Evolutionary conservation across 768 basidiomycete species (phyloP).

Genomic region (Tricholoma flavovirens): DNA sequence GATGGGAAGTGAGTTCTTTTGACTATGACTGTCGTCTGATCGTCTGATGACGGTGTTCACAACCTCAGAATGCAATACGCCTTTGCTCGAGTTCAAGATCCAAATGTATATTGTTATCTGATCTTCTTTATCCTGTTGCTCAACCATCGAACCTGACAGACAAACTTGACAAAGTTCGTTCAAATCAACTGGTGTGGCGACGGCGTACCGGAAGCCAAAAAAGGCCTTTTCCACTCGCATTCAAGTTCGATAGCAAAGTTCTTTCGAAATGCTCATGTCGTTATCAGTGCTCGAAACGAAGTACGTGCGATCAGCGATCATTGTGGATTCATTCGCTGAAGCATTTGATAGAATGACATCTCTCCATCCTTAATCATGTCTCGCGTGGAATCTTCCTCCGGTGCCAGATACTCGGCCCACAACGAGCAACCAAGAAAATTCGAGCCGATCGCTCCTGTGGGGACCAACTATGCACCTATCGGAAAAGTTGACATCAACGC

Average conservation of each 20-base stretch:
- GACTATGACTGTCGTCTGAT: constrained; percentile 8
- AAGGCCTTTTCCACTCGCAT: constrained; percentile 90
- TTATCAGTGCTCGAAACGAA: constrained; percentile 83
- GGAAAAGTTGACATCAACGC: constrained; percentile 68
- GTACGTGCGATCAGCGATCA: constrained; percentile 31
- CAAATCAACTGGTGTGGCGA: constrained; percentile 98
- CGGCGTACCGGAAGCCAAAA: constrained; percentile 88
- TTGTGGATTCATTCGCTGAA: background rate
- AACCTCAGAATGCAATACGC: constrained; percentile 83
- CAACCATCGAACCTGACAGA: constrained; percentile 37
- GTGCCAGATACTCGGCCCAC: constrained; percentile 85
- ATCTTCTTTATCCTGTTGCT: constrained; percentile 1
- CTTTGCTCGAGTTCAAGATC: constrained; percentile 79
- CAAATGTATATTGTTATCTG: constrained; percentile 52
- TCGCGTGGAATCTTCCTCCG: constrained; percentile 82
- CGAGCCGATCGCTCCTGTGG: constrained; percentile 79
- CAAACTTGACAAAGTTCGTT: constrained; percentile 82
- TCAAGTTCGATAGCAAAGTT: constrained; percentile 74
- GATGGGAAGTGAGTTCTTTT: constrained; percentile 68
- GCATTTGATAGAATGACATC: constrained; percentile 63
- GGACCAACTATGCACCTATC: constrained; percentile 69
- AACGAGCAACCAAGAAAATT: constrained; percentile 66
- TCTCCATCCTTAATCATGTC: constrained; percentile 75
- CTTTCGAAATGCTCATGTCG: constrained; percentile 80
- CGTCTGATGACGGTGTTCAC: constrained; percentile 8